These are phyloP conservation scores for Fusarium goolgardi DNA, from an alignment of 2,329 filamentous ascomycete species.

Conservation along the genomic window DNA sequence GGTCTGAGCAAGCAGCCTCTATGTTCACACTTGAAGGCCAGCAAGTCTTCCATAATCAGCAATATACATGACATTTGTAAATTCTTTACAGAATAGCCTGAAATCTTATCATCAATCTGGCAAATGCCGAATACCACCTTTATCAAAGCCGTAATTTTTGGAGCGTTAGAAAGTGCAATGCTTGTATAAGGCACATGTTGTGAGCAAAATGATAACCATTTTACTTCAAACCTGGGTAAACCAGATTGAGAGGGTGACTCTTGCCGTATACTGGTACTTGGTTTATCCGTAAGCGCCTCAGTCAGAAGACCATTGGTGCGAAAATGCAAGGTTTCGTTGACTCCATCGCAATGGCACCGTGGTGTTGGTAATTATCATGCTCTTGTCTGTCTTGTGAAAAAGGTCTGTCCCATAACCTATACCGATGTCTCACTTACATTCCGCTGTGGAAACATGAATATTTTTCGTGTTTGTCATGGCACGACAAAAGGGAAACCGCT, in stretches of 20 bases:
- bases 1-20: background rate
- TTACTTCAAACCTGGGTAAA: rapidly evolving
- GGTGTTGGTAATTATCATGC: background rate
- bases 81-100: background rate
- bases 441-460: no score
- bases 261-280: no score
- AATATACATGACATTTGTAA: background rate
- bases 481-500: background rate
- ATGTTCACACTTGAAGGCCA: rapidly evolving
- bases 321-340: background rate
- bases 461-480: background rate
- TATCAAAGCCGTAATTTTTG: background rate
- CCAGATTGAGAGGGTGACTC: no score
- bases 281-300: background rate
- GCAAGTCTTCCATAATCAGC: background rate
- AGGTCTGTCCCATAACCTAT: background rate
- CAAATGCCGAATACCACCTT: background rate
- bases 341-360: background rate
- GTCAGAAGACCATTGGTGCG: background rate
- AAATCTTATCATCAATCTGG: background rate
- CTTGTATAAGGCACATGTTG: no score
- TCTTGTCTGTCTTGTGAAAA: background rate
- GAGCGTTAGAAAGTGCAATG: rapidly evolving
- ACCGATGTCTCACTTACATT: background rate
- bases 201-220: no score